Evolutionary conservation across 2,329 filamentous ascomycete species (phyloP).

Genomic region (Beauveria caledonica): DNA sequence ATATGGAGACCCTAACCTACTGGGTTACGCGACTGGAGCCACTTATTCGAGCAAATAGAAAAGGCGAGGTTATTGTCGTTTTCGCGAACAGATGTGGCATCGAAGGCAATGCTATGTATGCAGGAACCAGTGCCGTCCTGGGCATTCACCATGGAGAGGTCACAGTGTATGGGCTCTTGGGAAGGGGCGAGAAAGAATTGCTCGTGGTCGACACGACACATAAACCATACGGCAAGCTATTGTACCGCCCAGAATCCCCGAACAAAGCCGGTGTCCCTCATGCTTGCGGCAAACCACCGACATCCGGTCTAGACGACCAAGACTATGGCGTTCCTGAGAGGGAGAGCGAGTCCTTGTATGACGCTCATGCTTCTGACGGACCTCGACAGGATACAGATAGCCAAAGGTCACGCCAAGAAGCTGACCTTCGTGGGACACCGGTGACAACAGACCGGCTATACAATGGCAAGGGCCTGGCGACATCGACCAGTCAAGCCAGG

Average conservation of each 20-base stretch:
- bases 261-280: not conserved
- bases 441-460: no score
- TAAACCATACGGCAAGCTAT: not conserved
- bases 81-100: slow-evolving; percentile 62
- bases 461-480: no score
- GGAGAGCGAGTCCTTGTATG: no score
- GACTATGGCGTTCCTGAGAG: no score
- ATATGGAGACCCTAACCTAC: slow-evolving; percentile 66
- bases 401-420: no score
- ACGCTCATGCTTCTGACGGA: no score
- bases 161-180: slow-evolving; percentile 60
- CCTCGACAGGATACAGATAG: no score
- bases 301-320: no score
- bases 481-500: no score
- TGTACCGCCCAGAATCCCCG: not conserved
- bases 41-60: slow-evolving; percentile 40
- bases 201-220: slow-evolving; percentile 55
- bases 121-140: slow-evolving; percentile 65
- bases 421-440: no score
- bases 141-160: slow-evolving; percentile 58
- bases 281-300: not conserved
- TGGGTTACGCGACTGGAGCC: slow-evolving; percentile 68
- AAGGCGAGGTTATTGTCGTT: slow-evolving; percentile 58
- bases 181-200: slow-evolving; percentile 59
- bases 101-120: slow-evolving; percentile 60